Evolutionary conservation across 805 yeast genomes (phyloP).

Genomic region (Saturnispora galanensis): DNA sequence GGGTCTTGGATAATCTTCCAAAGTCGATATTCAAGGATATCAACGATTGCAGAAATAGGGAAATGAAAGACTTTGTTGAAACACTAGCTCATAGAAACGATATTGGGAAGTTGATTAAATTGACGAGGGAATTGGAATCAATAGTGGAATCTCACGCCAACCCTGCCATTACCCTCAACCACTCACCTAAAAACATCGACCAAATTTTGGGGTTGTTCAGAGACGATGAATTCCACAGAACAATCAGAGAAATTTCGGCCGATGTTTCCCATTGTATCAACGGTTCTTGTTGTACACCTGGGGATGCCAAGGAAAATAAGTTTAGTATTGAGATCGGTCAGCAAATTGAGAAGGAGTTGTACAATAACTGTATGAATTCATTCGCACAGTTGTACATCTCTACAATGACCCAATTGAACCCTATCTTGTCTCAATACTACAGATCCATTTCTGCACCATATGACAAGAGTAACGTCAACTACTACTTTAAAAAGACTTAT

Average conservation of each 20-base stretch:
- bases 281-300: constrained; percentile 20
- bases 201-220: constrained; percentile 49
- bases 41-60: constrained; percentile 24
- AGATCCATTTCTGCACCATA: constrained; percentile 25
- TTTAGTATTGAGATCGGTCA: constrained; percentile 20
- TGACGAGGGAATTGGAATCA: constrained; percentile 54
- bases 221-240: constrained; percentile 44
- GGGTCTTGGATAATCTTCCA: constrained; percentile 20
- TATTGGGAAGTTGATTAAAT: constrained; percentile 59
- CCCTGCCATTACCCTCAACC: constrained; percentile 53
- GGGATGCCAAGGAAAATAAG: constrained; percentile 19
- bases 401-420: constrained; percentile 43
- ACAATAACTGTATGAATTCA: constrained; percentile 60
- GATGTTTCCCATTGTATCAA: constrained; percentile 44
- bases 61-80: constrained; percentile 35
- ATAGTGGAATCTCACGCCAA: constrained; percentile 34
- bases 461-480: constrained; percentile 25
- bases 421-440: constrained; percentile 47
- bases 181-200: constrained; percentile 48
- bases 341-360: constrained; percentile 42
- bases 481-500: constrained; percentile 23
- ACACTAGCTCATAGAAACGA: constrained; percentile 36
- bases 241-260: constrained; percentile 44
- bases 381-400: constrained; percentile 52
- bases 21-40: constrained; percentile 19